phyloP scores from a whole-genome alignment of 441 rosid species.

The Daphne laureola region DNA sequence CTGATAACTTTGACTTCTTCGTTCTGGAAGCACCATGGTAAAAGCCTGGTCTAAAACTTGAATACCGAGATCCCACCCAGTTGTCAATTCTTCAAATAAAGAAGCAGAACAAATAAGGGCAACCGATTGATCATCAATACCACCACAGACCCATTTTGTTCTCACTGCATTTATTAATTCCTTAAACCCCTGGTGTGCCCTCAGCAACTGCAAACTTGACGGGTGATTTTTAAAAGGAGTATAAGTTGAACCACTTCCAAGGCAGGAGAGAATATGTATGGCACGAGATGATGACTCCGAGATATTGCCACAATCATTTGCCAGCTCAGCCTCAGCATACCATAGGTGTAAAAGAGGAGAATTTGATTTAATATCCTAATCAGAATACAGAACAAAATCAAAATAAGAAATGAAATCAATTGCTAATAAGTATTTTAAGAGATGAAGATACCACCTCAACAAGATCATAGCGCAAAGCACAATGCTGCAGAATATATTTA shows the following conservation, averaged over 20 bases:
- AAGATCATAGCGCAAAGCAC: too few relatives aligned
- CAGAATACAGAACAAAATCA: not conserved
- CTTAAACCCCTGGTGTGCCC: constrained; percentile 87
- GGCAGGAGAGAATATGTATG: constrained; percentile 63
- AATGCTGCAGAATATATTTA: too few relatives aligned
- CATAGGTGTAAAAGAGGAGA: constrained; percentile 67
- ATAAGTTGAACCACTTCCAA: constrained; percentile 66
- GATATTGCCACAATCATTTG: constrained; percentile 21
- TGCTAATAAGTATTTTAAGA: constrained; percentile 3
- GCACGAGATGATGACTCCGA: constrained; percentile 55
- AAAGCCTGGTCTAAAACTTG: constrained; percentile 64
- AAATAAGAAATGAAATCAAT: constrained; percentile 9
- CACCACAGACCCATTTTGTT: constrained; percentile 66
- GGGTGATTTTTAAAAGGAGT: constrained; percentile 59
- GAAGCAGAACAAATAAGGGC: constrained; percentile 78
- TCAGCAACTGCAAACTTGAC: constrained; percentile 68
- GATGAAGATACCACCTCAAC: too few relatives aligned
- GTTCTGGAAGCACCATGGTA: constrained; percentile 86
- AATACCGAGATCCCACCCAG: constrained; percentile 53
- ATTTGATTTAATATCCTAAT: constrained; percentile 62
- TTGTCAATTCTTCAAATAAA: constrained; percentile 75
- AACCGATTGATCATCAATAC: constrained; percentile 61
- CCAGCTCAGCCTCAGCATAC: constrained; percentile 88
- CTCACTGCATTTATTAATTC: constrained; percentile 52
- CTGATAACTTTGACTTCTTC: constrained; percentile 63